Conservation (phyloP, 768 basidiomycete genomes). For the Pulveroboletus ravenelii region DNA sequence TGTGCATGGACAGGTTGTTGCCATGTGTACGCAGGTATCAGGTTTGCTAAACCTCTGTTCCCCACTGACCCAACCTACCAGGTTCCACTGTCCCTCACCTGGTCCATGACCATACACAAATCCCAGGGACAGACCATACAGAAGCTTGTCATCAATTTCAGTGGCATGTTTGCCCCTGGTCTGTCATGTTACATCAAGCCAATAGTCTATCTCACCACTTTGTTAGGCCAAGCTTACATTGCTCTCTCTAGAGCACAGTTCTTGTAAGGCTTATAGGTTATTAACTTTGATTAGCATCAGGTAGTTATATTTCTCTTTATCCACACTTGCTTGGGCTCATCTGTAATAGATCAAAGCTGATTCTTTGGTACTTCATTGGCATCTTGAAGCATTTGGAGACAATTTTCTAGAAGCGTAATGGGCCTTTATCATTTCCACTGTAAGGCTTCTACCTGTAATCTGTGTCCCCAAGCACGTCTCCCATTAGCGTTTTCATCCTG, state of each 20-base stretch:
- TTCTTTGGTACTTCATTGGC: too few species aligned
- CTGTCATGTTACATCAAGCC: rapidly evolving
- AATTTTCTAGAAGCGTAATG: too few species aligned
- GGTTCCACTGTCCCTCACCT: background rate
- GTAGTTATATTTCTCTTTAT: too few species aligned
- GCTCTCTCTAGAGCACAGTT: background rate
- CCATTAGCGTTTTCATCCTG: too few species aligned
- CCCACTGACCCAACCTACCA: background rate
- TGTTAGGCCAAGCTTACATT: background rate
- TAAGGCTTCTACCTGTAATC: too few species aligned
- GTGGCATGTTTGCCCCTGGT: background rate
- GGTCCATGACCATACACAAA: background rate
- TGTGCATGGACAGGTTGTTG: background rate
- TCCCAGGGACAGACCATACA: background rate
- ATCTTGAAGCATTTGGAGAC: too few species aligned
- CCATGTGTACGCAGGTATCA: background rate
- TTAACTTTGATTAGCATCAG: background rate
- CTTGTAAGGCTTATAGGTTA: background rate
- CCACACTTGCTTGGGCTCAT: too few species aligned
- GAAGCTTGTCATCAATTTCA: background rate
- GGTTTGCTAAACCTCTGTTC: rapidly evolving
- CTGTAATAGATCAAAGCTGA: too few species aligned
- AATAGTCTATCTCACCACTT: background rate
- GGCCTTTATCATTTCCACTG: too few species aligned
- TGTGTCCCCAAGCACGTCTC: too few species aligned